A percentile compares a stretch with the other conserved stretches of the same genome.
These are phyloP conservation scores for Suhomyces kilbournensis DNA, from an alignment of 805 yeast species.

Conservation along the genomic window DNA sequence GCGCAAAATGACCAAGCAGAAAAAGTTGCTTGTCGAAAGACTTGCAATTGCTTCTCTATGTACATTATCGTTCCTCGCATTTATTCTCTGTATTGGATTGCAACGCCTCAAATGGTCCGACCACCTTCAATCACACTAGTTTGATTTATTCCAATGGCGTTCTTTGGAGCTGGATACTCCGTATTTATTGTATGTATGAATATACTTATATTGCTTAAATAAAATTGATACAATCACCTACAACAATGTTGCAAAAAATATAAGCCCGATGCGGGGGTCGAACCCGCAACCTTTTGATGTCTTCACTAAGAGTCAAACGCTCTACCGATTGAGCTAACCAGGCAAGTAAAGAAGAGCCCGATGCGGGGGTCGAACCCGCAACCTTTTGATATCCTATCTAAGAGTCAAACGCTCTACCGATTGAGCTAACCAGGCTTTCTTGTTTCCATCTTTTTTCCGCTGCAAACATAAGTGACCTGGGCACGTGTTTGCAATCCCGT, in stretches of 20 bases:
- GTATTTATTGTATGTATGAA: background rate
- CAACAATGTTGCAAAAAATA: background rate
- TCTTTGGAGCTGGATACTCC: background rate
- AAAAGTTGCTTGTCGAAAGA: slow-evolving; percentile 8
- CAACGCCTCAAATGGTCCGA: slow-evolving; percentile 20
- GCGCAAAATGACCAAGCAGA: slow-evolving; percentile 8
- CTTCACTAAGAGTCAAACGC: slow-evolving; percentile 9
- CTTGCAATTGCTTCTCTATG: slow-evolving; percentile 11
- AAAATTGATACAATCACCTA: background rate
- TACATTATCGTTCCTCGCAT: slow-evolving; percentile 13
- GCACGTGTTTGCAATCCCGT: background rate
- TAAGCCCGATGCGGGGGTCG: slow-evolving; percentile 9
- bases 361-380: slow-evolving; percentile 8
- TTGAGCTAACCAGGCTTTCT: slow-evolving; percentile 6
- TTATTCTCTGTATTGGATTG: slow-evolving; percentile 14
- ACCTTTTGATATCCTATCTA: slow-evolving; percentile 5
- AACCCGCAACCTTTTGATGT: slow-evolving; percentile 11
- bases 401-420: slow-evolving; percentile 6
- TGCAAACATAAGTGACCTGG: background rate
- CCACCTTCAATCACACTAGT: slow-evolving; percentile 6
- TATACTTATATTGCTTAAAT: background rate
- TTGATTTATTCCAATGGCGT: background rate
- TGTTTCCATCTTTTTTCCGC: background rate
- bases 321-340: slow-evolving; percentile 12
- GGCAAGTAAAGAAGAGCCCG: slow-evolving; percentile 3